Base-by-base conservation (phyloP, 2,329 filamentous ascomycete genomes). In the Mycogone perniciosa region DNA sequence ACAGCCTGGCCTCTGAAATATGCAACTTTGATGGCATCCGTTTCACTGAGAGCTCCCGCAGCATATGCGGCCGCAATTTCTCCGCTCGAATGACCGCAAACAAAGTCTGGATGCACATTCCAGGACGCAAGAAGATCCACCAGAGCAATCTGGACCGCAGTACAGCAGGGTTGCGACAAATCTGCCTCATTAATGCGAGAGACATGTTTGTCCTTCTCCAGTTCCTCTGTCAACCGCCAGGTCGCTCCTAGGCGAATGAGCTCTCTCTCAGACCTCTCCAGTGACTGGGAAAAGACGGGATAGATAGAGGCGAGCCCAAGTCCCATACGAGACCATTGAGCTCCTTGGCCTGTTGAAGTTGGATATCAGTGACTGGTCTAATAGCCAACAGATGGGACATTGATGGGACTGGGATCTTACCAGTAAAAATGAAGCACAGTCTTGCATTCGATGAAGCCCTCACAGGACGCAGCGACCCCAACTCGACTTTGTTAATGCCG, bases 101-200 rank as follows among this genome's bases (percentile, higher is more conserved):
- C 65, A 6, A 55, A 53, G 10, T 55, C 35, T 0, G 67, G 66
- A 1, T 41, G 48, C 3, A 73, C 52, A 2, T 59, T 57, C 44
- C 63, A 69, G 2, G 53, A 56, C 30, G 57, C 51, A n/a, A 71
- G 58, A 1, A 74, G 59, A 11, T 71, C 63, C 0, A 73, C 62
- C 1, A 76, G 52, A 1, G 60, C 69, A 3, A 76, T 59, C 51
- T 76, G 74, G 0, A 76, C 39, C 0, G 70, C 70, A 0, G 72
- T 74, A 48, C 66, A 73, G 29, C 33, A 46, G 8, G 51, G 41
- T 29, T 53, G 51, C 6, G 51, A 42, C 20, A 53, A 37, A 29
- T 51, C 48, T 11, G 48, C 51, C 13, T 51, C 51, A 29, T 53
- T 50, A 29, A 53, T 51, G n/a, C 51, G 48, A 5, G 48, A 53